Base-by-base conservation (phyloP, 2,329 filamentous ascomycete species). In the Ceratocystiopsis minuta region DNA sequence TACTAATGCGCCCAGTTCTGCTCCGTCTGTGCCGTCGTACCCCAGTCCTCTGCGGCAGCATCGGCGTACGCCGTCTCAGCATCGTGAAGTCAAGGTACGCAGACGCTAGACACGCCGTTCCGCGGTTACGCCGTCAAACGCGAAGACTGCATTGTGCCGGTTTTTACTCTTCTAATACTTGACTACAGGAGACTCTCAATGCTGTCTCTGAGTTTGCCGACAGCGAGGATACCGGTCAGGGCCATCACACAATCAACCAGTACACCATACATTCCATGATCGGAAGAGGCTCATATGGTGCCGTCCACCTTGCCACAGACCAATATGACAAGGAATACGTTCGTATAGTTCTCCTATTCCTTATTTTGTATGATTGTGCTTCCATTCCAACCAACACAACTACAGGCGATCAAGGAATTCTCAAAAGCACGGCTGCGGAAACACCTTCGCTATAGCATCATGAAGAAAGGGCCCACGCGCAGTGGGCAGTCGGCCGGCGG, bases 341-440 rank as follows among this genome's bases (percentile, higher is more conserved):
- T 68, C 69, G 80, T 45, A 1, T 4, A 31, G 2, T 16, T 4
- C 34, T 18, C 10, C 10, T 15, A 12, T 15, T 33, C 16, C 35
- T 12, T 14, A 1, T 4, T 14, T n/a, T 20, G 4, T 16, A 12
- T 53, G 40, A 47, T 50, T 10, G 11, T 9, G 7, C 2, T 6
- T 10, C 7, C 24, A 33, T 15, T 12, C 32, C 13, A 15, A 33
- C 32, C 41, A 41, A 38, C 43, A n/a, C 37, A 11, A 14, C 45
- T n/a, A 16, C 55, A 94, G 87, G 88, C 90, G 44, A 75, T 96
- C 55, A 98, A 98, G 60, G 87, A 96, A 55, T 96, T 98, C 60
- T 96, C 88, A 45, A 98, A 98, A 57, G 76, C 83, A 2, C 77
- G 87, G 33, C 66, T 98, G 42, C 77, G 87, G 40, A 94, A 88